Evolutionary conservation across 2,329 filamentous ascomycete genomes (phyloP), one percentile per base, ranked within the genome.

Genomic region (Trichoderma breve): DNA sequence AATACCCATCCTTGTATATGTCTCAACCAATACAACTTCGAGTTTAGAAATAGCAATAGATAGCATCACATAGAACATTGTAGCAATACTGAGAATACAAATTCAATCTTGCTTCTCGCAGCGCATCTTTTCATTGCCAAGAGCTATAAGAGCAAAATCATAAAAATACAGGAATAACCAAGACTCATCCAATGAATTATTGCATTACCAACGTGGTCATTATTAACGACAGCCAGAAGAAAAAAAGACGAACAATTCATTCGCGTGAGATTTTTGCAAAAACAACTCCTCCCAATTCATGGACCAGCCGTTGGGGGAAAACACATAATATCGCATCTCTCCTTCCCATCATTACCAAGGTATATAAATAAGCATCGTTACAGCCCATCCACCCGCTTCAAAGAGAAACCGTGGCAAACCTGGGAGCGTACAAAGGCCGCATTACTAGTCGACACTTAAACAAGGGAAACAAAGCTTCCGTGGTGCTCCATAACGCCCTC

Each of bases 401-500:
- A 73, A 73, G 58, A 67, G 73, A 75, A 73, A 70, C 73, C 71
- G 74, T 71, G 76, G 77, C 74, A 63, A 73, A 62, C 72, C 73
- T 55, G 68, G 67, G 68, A 76, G 58, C 73, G 73, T 76, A 73
- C 75, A 70, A 67, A 73, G 73, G 64, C 72, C 75, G 74, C 74
- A 73, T 71, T 57, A 62, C 57, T 57, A 39, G 62, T 76, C 70
- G 72, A 75, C 74, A 76, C 74, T 75, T 73, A 75, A 75, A 78
- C 74, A 77, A 78, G 74, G 79, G 74, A 79, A 80, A 78, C 74
- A 72, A 79, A 78, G 76, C 75, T 77, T 78, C 76, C 78, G 76
- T 80, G 79, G 77, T 81, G 78, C 78, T 80, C 79, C 78, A 76
- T 79, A 81, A 78, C 80, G 80, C 80, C 74, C 76, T 75, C 75